Conservation (phyloP, 2,329 filamentous ascomycete species). For the Aspergillus quadricinctus region DNA sequence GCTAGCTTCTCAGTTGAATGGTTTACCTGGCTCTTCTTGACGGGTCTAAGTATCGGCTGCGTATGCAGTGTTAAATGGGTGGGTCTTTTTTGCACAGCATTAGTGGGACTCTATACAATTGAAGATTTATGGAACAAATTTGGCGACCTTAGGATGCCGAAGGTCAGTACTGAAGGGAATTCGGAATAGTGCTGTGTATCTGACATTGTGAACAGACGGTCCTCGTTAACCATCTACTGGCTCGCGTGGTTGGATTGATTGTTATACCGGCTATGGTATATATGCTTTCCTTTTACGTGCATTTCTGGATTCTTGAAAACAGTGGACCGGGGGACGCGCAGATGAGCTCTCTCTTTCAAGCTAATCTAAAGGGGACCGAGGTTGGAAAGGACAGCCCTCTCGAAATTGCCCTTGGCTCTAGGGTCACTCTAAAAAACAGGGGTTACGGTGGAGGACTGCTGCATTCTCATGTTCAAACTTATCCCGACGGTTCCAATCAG, state of each 20-base stretch:
- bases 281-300: conserved; percentile 89
- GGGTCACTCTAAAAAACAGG: conserved; percentile 97
- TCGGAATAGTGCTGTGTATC: conserved; percentile 10
- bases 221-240: conserved; percentile 71
- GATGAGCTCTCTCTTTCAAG: conserved; percentile 99
- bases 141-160: conserved; percentile 85
- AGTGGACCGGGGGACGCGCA: conserved; percentile 97
- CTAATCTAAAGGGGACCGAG: conserved; percentile 87
- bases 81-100: conserved; percentile 87
- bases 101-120: conserved; percentile 91
- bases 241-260: conserved; percentile 82
- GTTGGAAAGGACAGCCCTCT: conserved; percentile 93
- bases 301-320: conserved; percentile 90
- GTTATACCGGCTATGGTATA: conserved; percentile 86
- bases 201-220: conserved; percentile 46
- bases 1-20: conserved; percentile 86
- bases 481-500: conserved; percentile 85
- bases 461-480: conserved; percentile 94
- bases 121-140: conserved; percentile 99
- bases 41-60: conserved; percentile 91
- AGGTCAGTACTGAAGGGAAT: conserved; percentile 48
- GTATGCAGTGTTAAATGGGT: conserved; percentile 99
- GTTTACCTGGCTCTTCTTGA: conserved; percentile 92
- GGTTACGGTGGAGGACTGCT: conserved; percentile 95
- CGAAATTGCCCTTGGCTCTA: conserved; percentile 84